Conservation (phyloP, 2,329 filamentous ascomycete species). For the Trichoderma polysporum region DNA sequence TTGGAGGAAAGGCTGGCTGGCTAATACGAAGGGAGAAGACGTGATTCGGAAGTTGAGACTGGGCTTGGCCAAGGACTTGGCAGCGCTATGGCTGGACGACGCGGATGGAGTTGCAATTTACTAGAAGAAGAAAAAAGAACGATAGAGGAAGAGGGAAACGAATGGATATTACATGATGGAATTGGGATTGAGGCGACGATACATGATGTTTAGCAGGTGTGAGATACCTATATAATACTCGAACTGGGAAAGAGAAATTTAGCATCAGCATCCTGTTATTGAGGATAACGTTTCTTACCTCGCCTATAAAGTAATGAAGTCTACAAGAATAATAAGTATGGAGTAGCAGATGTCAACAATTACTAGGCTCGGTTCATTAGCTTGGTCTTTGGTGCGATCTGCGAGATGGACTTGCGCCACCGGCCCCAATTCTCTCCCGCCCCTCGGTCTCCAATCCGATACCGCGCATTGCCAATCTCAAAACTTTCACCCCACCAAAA, state of each 20-base stretch:
- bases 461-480: conserved; percentile 37
- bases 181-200: conserved; percentile 3
- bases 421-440: background rate
- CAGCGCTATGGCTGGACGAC: conserved; percentile 66
- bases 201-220: background rate
- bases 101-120: conserved; percentile 55
- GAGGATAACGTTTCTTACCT: background rate
- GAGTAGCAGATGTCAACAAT: background rate
- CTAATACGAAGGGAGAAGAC: conserved; percentile 62
- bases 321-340: background rate
- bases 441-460: conserved; percentile 35
- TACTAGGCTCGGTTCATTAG: background rate
- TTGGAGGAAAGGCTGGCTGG: conserved; percentile 75
- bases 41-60: conserved; percentile 71
- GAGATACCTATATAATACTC: conserved; percentile 14
- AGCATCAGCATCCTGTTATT: background rate
- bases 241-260: background rate
- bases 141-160: background rate
- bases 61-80: conserved; percentile 72
- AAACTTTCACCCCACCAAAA: conserved; percentile 31
- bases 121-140: conserved; percentile 27
- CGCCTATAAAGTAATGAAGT: background rate
- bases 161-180: background rate
- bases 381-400: background rate
- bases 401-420: background rate